phyloP scores from a whole-genome alignment of 1,284 basidiomycete genomes.

The Pseudozyma pruni region DNA sequence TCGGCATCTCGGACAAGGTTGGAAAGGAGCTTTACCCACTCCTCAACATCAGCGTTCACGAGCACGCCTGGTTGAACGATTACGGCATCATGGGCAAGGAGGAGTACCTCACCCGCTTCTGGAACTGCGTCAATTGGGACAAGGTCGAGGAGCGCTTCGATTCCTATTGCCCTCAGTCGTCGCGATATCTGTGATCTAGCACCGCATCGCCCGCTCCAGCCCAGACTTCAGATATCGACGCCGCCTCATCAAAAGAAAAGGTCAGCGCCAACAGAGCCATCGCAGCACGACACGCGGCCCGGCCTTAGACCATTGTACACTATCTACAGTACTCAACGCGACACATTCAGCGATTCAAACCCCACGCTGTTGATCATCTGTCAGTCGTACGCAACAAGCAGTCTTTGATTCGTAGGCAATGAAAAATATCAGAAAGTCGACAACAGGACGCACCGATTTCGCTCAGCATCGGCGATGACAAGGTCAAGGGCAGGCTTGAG shows the following conservation, averaged over 20 bases:
- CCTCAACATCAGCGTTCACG: constrained; percentile 85
- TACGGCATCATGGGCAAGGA: constrained; percentile 96
- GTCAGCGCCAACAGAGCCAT: not conserved
- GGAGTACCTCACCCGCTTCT: constrained; percentile 87
- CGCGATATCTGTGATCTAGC: constrained; percentile 30
- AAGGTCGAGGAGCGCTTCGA: constrained; percentile 55
- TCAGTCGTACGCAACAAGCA: too few relatives aligned
- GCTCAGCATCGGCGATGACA: constrained; percentile 7
- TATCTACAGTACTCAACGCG: constrained; percentile 19
- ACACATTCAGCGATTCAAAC: constrained; percentile 4
- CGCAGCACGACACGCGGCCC: not conserved
- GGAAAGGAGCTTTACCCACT: constrained; percentile 79
- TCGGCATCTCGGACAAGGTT: constrained; percentile 46
- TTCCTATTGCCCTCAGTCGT: constrained; percentile 41
- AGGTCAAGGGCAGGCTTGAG: constrained; percentile 26
- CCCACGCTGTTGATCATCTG: too few relatives aligned
- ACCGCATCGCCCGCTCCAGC: too few relatives aligned
- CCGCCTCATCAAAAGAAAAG: not conserved
- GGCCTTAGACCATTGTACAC: constrained; percentile 28
- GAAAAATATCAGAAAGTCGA: too few relatives aligned
- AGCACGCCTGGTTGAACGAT: constrained; percentile 88
- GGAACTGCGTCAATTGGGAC: constrained; percentile 86
- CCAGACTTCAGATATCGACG: not conserved
- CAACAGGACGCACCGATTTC: not conserved
- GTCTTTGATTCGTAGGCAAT: too few relatives aligned